Evolutionary conservation across 768 basidiomycete genomes (phyloP).

Genomic region (Macrolepiota dolichaula): DNA sequence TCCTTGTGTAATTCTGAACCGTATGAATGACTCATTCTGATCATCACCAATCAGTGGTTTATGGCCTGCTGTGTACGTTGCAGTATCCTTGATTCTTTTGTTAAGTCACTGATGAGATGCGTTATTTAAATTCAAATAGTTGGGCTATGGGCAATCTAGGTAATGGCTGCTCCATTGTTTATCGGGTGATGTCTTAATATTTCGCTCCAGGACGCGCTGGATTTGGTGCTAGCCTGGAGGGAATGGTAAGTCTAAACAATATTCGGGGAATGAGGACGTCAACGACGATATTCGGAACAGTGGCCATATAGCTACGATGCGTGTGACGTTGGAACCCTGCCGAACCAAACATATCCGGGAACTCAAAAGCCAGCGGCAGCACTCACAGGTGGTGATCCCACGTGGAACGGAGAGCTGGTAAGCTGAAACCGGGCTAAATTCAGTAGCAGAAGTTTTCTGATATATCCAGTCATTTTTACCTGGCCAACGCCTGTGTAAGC

Average conservation of each 20-base stretch:
- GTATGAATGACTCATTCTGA: background rate
- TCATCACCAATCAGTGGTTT: slow-evolving; percentile 20
- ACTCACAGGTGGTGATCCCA: slow-evolving; percentile 38
- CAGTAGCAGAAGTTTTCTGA: background rate
- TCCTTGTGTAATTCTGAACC: background rate
- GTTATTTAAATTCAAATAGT: slow-evolving; percentile 22
- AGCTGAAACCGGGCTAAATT: slow-evolving; percentile 4
- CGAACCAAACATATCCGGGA: slow-evolving; percentile 77
- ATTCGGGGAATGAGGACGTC: background rate
- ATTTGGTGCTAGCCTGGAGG: slow-evolving; percentile 68
- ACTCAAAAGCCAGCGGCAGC: slow-evolving; percentile 45
- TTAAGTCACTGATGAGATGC: background rate
- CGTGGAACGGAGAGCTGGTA: slow-evolving; percentile 37
- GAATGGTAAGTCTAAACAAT: slow-evolving; percentile 43
- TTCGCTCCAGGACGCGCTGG: slow-evolving; percentile 55
- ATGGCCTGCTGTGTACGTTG: slow-evolving; percentile 34
- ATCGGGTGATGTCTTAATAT: background rate
- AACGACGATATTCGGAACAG: slow-evolving; percentile 18
- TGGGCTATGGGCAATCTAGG: slow-evolving; percentile 56
- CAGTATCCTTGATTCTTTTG: background rate
- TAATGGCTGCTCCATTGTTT: slow-evolving; percentile 14
- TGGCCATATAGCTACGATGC: slow-evolving; percentile 74
- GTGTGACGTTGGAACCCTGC: slow-evolving; percentile 79
- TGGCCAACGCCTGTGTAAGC: slow-evolving; percentile 46
- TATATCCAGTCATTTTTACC: slow-evolving; percentile 59